Evolutionary conservation across 2,329 filamentous ascomycete species (phyloP).

Genomic region (Fusarium xyrophilum): DNA sequence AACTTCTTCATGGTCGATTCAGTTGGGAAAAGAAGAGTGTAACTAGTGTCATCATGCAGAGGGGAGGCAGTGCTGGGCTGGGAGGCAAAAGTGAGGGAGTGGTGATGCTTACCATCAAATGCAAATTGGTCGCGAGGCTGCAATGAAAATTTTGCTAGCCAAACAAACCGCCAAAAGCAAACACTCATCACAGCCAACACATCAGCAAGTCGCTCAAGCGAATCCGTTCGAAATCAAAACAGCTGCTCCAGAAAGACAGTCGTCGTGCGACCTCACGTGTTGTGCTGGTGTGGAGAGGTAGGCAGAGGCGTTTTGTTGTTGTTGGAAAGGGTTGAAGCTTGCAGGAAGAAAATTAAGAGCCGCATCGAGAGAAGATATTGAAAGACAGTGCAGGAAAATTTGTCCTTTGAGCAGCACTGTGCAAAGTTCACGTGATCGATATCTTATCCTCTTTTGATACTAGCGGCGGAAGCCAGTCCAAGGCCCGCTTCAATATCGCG

Average conservation of each 20-base stretch:
- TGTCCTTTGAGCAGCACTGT: conserved; percentile 43
- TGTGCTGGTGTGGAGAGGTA: conserved; percentile 12
- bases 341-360: conserved; percentile 26
- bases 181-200: background rate
- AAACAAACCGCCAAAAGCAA: conserved; percentile 10
- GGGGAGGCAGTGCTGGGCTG: conserved; percentile 13
- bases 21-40: conserved; percentile 86
- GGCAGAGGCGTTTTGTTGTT: conserved; percentile 17
- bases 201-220: background rate
- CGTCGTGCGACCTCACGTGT: conserved; percentile 9
- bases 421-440: conserved; percentile 29
- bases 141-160: conserved; percentile 11
- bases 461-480: conserved; percentile 33
- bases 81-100: conserved; percentile 29
- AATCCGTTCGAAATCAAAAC: conserved; percentile 30
- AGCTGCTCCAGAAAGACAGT: conserved; percentile 13
- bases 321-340: conserved; percentile 26
- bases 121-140: background rate
- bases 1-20: conserved; percentile 87
- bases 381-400: conserved; percentile 45
- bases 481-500: conserved; percentile 25
- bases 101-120: conserved; percentile 38
- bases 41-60: conserved; percentile 74
- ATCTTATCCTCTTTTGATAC: conserved; percentile 2
- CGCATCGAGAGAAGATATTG: conserved; percentile 44